These are phyloP conservation scores for Solanum stenotomum DNA, from an alignment of 257 asterid genomes.

Conservation along the genomic window DNA sequence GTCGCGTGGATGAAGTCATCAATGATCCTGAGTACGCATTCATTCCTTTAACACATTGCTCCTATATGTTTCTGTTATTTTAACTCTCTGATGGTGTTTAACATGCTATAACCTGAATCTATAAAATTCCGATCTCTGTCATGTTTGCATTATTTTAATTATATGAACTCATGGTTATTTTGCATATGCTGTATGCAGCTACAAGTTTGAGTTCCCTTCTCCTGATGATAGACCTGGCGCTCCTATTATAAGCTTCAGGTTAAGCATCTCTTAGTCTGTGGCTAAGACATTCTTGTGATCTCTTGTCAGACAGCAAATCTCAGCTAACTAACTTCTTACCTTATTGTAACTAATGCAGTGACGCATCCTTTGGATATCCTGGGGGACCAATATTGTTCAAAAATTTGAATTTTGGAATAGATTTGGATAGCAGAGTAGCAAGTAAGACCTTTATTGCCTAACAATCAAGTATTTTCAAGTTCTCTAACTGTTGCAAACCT, in stretches of 20 bases:
- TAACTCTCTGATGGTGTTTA: not conserved
- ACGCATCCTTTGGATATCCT: slow-evolving; percentile 98
- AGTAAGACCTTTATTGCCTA: slow-evolving; percentile 49
- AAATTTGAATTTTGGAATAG: slow-evolving; percentile 95
- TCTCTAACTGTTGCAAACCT: not conserved
- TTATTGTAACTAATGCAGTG: slow-evolving; percentile 51
- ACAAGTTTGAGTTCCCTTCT: slow-evolving; percentile 96
- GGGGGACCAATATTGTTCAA: slow-evolving; percentile 81
- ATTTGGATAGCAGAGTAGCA: slow-evolving; percentile 91
- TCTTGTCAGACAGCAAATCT: not conserved
- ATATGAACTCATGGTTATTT: slow-evolving; percentile 3
- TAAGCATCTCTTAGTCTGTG: not conserved
- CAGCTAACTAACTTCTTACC: not conserved
- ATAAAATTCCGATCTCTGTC: not conserved
- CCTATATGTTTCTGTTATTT: not conserved
- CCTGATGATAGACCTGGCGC: slow-evolving; percentile 98
- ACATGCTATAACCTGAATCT: not conserved
- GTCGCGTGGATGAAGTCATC: slow-evolving; percentile 72
- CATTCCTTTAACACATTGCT: not conserved
- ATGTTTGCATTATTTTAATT: not conserved
- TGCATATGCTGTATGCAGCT: slow-evolving; percentile 44
- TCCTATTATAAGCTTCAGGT: slow-evolving; percentile 99
- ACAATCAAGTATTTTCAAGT: not conserved
- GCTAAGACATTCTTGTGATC: not conserved
- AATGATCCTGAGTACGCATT: slow-evolving; percentile 91